These are phyloP conservation scores for Leishmania tropica DNA, from an alignment of 208 protist species.

Conservation along the genomic window DNA sequence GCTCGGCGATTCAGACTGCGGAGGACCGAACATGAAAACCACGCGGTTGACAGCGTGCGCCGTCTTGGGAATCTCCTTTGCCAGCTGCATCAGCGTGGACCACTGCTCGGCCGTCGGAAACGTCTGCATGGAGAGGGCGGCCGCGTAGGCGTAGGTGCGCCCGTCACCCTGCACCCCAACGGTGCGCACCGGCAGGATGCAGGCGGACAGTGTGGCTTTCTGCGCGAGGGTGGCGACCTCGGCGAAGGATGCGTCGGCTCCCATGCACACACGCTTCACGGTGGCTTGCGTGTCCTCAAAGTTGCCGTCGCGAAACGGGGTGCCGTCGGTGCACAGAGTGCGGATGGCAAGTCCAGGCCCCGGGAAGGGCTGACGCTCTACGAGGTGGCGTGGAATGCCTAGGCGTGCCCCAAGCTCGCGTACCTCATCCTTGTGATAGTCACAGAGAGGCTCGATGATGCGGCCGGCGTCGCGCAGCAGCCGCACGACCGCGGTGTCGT, in stretches of 20 bases:
- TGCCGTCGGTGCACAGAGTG: slow-evolving; percentile 91
- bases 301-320: slow-evolving; percentile 47
- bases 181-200: slow-evolving; percentile 92
- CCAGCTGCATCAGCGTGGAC: slow-evolving; percentile 68
- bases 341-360: slow-evolving; percentile 98
- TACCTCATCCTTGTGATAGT: slow-evolving; percentile 99
- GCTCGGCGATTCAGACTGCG: slow-evolving; percentile 29
- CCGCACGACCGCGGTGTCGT: slow-evolving; percentile 96
- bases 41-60: slow-evolving; percentile 95
- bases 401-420: slow-evolving; percentile 93
- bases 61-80: slow-evolving; percentile 89
- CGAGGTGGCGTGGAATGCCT: slow-evolving; percentile 92
- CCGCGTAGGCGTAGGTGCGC: slow-evolving; percentile 95
- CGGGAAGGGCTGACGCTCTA: slow-evolving; percentile 96
- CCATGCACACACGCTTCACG: slow-evolving; percentile 38
- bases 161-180: slow-evolving; percentile 98
- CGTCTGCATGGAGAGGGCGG: slow-evolving; percentile 70
- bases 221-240: slow-evolving; percentile 13
- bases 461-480: slow-evolving; percentile 90
- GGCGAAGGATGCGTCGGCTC: slow-evolving; percentile 5
- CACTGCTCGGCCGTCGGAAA: slow-evolving; percentile 73
- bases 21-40: slow-evolving; percentile 88
- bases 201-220: slow-evolving; percentile 27
- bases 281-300: slow-evolving; percentile 47
- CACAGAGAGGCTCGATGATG: slow-evolving; percentile 97